Evolutionary conservation across 1,139 yeast species (phyloP).

Genomic region (Saccharomyces pastorianus): DNA sequence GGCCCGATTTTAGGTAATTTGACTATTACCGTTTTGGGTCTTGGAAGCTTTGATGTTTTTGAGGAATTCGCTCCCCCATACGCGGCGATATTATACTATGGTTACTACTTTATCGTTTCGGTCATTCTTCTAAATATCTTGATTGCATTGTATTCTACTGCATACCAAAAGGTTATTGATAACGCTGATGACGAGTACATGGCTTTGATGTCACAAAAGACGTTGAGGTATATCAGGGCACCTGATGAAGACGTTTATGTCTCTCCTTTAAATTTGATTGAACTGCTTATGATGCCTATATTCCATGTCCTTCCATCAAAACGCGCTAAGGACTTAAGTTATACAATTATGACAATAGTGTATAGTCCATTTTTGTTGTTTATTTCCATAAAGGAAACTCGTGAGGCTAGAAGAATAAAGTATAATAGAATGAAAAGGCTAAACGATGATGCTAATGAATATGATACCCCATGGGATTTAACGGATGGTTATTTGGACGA

Average conservation of each 20-base stretch:
- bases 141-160: slow-evolving; percentile 77
- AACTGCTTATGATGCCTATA: slow-evolving; percentile 41
- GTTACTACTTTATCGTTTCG: slow-evolving; percentile 65
- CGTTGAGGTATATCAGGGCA: slow-evolving; percentile 74
- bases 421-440: slow-evolving; percentile 61
- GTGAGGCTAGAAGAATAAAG: slow-evolving; percentile 57
- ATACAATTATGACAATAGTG: slow-evolving; percentile 51
- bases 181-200: slow-evolving; percentile 79
- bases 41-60: slow-evolving; percentile 63
- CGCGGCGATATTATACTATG: slow-evolving; percentile 67
- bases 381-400: slow-evolving; percentile 56
- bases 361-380: slow-evolving; percentile 61
- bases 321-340: slow-evolving; percentile 35
- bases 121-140: slow-evolving; percentile 72
- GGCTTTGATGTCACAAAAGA: slow-evolving; percentile 78
- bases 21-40: slow-evolving; percentile 64
- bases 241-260: slow-evolving; percentile 83
- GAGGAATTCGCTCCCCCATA: slow-evolving; percentile 75
- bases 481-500: slow-evolving; percentile 60
- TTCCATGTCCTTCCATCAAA: slow-evolving; percentile 15
- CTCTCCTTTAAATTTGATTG: slow-evolving; percentile 77
- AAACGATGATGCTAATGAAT: slow-evolving; percentile 75
- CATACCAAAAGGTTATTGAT: slow-evolving; percentile 72
- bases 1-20: slow-evolving; percentile 54
- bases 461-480: slow-evolving; percentile 74